Conservation (phyloP, 2,329 filamentous ascomycete species). For the Drechslerella dactyloides region DNA sequence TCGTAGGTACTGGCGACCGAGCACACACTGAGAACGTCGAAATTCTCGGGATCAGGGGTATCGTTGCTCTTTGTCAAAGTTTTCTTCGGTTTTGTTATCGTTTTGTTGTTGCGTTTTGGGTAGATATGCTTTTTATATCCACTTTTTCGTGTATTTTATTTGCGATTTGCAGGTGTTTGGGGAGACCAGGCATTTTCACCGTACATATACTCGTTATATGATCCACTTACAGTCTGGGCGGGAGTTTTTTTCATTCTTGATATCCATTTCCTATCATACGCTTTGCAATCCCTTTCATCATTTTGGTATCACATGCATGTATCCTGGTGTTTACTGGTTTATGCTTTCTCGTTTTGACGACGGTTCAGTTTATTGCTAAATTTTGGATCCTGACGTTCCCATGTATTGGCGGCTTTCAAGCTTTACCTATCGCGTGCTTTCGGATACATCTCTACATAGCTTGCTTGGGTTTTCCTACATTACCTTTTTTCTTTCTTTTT, state of each 20-base stretch:
- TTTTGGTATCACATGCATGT: constrained; percentile 24
- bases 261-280: constrained; percentile 18
- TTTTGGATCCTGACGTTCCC: background rate
- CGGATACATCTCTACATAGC: constrained; percentile 38
- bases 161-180: constrained; percentile 25
- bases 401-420: background rate
- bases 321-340: constrained; percentile 19
- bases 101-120: constrained; percentile 22
- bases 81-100: constrained; percentile 9
- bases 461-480: constrained; percentile 14
- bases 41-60: background rate
- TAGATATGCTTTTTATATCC: constrained; percentile 9
- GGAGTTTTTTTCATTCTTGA: constrained; percentile 30
- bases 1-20: constrained; percentile 21
- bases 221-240: constrained; percentile 40
- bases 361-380: background rate
- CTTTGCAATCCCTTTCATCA: constrained; percentile 23
- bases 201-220: constrained; percentile 51
- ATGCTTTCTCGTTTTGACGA: constrained; percentile 1
- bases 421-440: constrained; percentile 14
- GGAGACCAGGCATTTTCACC: constrained; percentile 49
- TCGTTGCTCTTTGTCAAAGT: background rate
- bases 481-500: constrained; percentile 6
- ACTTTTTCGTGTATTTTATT: constrained; percentile 43
- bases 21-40: constrained; percentile 11